Evolutionary conservation across 345 rosid genomes (phyloP).

Genomic region (Syzygium oleosum): DNA sequence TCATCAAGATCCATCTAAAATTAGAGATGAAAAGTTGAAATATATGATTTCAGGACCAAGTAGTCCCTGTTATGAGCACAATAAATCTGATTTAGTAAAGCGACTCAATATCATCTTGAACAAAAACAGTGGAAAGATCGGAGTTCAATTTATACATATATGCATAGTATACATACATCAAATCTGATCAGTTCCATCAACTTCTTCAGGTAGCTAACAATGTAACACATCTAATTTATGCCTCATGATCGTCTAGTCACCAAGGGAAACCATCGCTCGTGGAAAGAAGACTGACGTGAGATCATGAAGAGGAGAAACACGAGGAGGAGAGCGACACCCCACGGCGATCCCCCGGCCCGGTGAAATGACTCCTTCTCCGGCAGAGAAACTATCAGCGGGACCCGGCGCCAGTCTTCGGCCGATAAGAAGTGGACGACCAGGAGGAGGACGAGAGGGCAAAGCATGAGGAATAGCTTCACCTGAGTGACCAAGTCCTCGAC

Average conservation of each 20-base stretch:
- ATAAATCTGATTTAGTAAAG: background rate
- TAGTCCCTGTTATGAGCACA: background rate
- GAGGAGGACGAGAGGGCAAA: conserved; percentile 36
- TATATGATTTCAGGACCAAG: background rate
- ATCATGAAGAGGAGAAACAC: conserved; percentile 44
- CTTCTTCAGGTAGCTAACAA: background rate
- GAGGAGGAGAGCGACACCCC: conserved; percentile 52
- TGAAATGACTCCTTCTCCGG: conserved; percentile 43
- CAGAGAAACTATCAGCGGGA: conserved; percentile 1
- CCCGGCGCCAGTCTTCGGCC: background rate
- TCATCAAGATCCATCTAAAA: background rate
- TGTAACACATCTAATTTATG: background rate
- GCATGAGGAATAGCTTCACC: conserved; percentile 35
- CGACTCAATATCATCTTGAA: background rate
- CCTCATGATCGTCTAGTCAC: conserved; percentile 2
- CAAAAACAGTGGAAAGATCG: background rate
- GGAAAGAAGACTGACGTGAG: conserved; percentile 44
- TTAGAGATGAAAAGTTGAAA: background rate
- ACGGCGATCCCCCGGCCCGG: conserved; percentile 47
- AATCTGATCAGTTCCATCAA: background rate
- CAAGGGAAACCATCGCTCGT: conserved; percentile 53
- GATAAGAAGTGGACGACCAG: conserved; percentile 32
- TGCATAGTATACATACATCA: background rate
- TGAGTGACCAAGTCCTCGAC: conserved; percentile 31
- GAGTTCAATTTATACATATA: background rate